These are phyloP conservation scores for Paraphaeosphaeria minitans DNA, from an alignment of 2,329 filamentous ascomycete species.

Conservation along the genomic window DNA sequence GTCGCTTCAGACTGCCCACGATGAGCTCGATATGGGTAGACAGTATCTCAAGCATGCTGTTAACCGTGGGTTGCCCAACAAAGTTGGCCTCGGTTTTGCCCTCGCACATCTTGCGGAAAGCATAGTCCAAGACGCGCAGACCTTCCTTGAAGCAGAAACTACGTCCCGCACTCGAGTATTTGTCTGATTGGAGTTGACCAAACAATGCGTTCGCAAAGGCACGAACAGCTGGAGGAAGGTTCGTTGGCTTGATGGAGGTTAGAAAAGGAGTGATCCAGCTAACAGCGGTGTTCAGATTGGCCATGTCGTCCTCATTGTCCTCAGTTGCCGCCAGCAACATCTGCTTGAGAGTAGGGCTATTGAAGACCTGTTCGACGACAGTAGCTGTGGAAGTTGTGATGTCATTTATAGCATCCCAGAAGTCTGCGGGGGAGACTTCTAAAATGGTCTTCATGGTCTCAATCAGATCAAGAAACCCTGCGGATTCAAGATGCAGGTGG, in stretches of 20 bases:
- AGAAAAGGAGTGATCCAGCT: constrained; percentile 82
- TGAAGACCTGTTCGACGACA: constrained; percentile 83
- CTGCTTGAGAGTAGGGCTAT: constrained; percentile 68
- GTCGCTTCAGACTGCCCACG: constrained; percentile 38
- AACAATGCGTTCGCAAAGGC: constrained; percentile 79
- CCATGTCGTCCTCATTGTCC: constrained; percentile 58
- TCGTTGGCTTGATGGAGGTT: constrained; percentile 73
- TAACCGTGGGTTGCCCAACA: constrained; percentile 48
- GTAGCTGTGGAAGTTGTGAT: constrained; percentile 79
- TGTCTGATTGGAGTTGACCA: constrained; percentile 62
- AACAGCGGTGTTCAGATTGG: constrained; percentile 67
- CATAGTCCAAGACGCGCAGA: constrained; percentile 42
- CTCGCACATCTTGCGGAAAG: constrained; percentile 42
- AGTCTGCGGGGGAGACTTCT: constrained; percentile 75
- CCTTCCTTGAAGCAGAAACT: constrained; percentile 68
- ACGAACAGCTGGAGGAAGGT: constrained; percentile 79
- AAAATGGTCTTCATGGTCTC: constrained; percentile 73
- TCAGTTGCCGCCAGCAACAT: constrained; percentile 58
- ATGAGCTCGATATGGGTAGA: constrained; percentile 60
- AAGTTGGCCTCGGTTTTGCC: constrained; percentile 41
- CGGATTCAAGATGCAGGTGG: constrained; percentile 60
- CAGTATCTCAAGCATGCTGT: constrained; percentile 69
- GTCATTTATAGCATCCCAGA: constrained; percentile 86
- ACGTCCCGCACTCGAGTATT: constrained; percentile 62
- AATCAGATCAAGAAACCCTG: constrained; percentile 70